A percentile compares a stretch with the other conserved stretches of the same genome.
Evolutionary conservation across 768 basidiomycete species (phyloP).

Genomic region (Dictyophora rubrovolvata): DNA sequence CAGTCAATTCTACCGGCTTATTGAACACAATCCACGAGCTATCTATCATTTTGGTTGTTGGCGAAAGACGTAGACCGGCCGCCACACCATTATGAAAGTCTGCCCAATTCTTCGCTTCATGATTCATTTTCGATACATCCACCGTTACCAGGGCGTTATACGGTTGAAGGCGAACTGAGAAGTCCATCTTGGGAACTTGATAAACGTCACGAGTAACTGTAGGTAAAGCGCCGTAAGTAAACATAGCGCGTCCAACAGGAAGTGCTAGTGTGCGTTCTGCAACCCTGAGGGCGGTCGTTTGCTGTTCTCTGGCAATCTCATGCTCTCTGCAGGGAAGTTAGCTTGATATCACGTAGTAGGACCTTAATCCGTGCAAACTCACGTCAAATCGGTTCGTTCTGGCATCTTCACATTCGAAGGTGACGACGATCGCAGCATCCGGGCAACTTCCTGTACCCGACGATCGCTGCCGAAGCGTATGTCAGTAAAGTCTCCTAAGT

Average conservation of each 20-base stretch:
- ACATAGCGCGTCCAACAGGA: constrained; percentile 84
- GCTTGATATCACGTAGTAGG: not conserved
- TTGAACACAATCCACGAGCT: constrained; percentile 97
- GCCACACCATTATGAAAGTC: constrained; percentile 98
- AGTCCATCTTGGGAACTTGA: constrained; percentile 70
- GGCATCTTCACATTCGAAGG: constrained; percentile 52
- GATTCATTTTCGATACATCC: constrained; percentile 61
- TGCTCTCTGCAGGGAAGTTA: constrained; percentile 50
- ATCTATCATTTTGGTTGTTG: constrained; percentile 66
- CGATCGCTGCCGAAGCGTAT: constrained; percentile 88
- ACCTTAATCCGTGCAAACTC: constrained; percentile 18
- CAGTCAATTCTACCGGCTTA: constrained; percentile 79
- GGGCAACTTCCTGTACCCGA: constrained; percentile 81
- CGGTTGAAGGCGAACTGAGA: constrained; percentile 63
- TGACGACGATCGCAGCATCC: constrained; percentile 77
- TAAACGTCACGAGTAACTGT: constrained; percentile 72
- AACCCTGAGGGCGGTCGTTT: constrained; percentile 67
- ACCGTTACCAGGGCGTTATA: constrained; percentile 53
- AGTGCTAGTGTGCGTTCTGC: constrained; percentile 85
- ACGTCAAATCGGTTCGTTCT: constrained; percentile 67
- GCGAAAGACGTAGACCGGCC: constrained; percentile 75
- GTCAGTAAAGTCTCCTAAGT: constrained; percentile 62
- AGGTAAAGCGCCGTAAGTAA: constrained; percentile 76
- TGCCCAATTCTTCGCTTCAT: constrained; percentile 80
- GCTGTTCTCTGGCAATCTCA: constrained; percentile 79